Conservation (phyloP, 805 yeast genomes). For the Starmerella apicola region DNA sequence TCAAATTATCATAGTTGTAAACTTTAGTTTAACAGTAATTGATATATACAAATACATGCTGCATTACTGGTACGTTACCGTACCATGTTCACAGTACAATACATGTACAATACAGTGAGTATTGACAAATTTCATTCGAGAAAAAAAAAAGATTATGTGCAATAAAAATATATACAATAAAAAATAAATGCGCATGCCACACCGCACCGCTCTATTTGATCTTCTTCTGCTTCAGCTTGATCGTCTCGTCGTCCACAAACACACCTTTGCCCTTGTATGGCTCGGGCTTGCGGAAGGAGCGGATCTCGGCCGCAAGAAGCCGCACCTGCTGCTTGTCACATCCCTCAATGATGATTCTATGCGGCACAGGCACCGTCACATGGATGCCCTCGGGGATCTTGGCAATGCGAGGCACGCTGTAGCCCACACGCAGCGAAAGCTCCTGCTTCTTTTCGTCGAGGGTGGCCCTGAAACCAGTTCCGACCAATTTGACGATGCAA, state of each 20-base stretch:
- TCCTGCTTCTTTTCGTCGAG: constrained; percentile 46
- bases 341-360: constrained; percentile 77
- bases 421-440: constrained; percentile 77
- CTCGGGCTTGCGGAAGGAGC: constrained; percentile 88
- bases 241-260: constrained; percentile 80
- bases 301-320: constrained; percentile 75
- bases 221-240: constrained; percentile 82
- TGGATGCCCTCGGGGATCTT: constrained; percentile 64
- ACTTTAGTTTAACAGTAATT: too few relatives aligned
- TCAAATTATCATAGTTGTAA: too few relatives aligned
- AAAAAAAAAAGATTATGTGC: too few relatives aligned
- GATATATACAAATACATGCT: too few relatives aligned
- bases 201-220: too few relatives aligned
- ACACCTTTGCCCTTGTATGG: constrained; percentile 98
- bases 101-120: too few relatives aligned
- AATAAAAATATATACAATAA: constrained; percentile 6
- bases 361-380: constrained; percentile 71
- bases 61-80: too few relatives aligned
- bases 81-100: too few relatives aligned
- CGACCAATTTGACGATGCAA: constrained; percentile 76
- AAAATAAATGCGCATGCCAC: neutral
- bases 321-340: constrained; percentile 76
- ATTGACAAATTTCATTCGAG: too few relatives aligned
- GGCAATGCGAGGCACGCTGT: constrained; percentile 65
- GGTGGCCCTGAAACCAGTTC: constrained; percentile 91